Conservation (phyloP, 2,329 filamentous ascomycete species). For the Paracoccidioides lutzii region DNA sequence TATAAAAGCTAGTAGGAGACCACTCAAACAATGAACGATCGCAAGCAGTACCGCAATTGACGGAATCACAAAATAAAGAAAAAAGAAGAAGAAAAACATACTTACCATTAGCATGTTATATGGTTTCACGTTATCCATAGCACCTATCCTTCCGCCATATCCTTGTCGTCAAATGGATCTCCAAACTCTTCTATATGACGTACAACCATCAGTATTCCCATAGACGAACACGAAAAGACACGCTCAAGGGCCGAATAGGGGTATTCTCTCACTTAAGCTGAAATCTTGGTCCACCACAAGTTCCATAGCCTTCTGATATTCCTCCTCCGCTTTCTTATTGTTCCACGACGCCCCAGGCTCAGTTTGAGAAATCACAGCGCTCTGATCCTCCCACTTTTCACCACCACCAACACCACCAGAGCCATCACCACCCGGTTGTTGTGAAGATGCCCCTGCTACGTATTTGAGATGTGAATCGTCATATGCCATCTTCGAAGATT, state of each 20-base stretch:
- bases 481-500: background rate
- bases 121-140: background rate
- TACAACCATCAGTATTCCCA: background rate
- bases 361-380: conserved; percentile 18
- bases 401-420: conserved; percentile 3
- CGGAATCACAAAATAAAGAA: background rate
- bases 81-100: background rate
- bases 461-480: background rate
- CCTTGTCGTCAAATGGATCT: conserved; percentile 33
- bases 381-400: background rate
- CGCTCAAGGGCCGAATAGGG: background rate
- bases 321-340: conserved; percentile 45
- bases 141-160: conserved; percentile 16
- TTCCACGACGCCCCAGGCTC: conserved; percentile 41
- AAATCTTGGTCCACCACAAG: conserved; percentile 41
- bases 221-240: background rate
- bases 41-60: background rate
- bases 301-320: conserved; percentile 39
- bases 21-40: background rate
- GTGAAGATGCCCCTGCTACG: background rate
- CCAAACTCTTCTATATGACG: conserved; percentile 30
- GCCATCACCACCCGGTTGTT: background rate
- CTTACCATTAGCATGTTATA: background rate
- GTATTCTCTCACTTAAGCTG: conserved; percentile 29
- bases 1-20: no score